phyloP scores from a whole-genome alignment of 441 rosid species.

The Euphorbia celastroides region DNA sequence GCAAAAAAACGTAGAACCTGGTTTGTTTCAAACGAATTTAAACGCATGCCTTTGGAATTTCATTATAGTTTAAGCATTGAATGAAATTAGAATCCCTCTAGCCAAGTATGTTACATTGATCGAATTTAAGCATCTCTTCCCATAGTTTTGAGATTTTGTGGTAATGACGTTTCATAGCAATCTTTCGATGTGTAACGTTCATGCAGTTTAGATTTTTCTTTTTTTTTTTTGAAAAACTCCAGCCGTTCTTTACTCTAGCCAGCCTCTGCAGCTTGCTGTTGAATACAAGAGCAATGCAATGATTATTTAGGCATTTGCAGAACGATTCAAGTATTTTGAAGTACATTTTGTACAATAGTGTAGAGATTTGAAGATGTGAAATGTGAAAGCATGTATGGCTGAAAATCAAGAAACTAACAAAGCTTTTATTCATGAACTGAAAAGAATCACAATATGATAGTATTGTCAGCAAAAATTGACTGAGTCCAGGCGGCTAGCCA shows the following conservation, averaged over 20 bases:
- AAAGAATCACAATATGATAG: not conserved
- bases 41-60: not conserved
- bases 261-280: constrained; percentile 65
- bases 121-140: not conserved
- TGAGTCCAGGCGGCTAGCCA: too few relatives aligned
- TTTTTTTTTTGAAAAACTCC: too few relatives aligned
- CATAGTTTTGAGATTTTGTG: not conserved
- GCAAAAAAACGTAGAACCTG: not conserved
- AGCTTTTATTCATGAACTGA: not conserved
- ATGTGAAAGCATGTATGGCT: not conserved
- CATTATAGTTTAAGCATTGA: not conserved
- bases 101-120: not conserved
- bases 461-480: too few relatives aligned
- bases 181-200: not conserved
- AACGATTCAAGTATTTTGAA: not conserved
- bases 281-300: constrained; percentile 73
- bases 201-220: not conserved
- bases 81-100: not conserved
- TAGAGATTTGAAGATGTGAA: not conserved
- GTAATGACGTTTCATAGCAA: not conserved
- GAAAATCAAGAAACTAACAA: not conserved
- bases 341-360: not conserved
- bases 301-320: constrained; percentile 21
- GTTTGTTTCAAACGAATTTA: not conserved
- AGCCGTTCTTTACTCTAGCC: not conserved